Evolutionary conservation across 768 basidiomycete genomes (phyloP).

Genomic region (Kwoniella sp.): DNA sequence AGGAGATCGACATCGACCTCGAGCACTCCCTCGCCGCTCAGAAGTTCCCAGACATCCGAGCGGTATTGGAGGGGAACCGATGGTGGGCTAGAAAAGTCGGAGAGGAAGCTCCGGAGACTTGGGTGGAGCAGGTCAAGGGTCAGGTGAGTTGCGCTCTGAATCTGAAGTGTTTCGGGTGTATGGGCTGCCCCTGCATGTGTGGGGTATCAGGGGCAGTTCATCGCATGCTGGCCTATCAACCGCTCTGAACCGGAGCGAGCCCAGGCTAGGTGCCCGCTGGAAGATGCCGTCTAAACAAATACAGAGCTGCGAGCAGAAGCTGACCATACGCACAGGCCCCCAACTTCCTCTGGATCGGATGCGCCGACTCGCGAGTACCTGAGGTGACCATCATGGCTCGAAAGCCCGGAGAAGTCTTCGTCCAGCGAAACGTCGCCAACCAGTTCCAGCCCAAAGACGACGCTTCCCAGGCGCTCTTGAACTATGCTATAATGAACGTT

Average conservation of each 20-base stretch:
- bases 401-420: slow-evolving; percentile 75
- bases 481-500: slow-evolving; percentile 71
- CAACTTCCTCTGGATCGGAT: slow-evolving; percentile 55
- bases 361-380: slow-evolving; percentile 79
- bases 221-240: too few relatives aligned
- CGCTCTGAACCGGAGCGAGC: too few relatives aligned
- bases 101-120: slow-evolving; percentile 66
- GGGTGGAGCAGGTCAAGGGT: slow-evolving; percentile 64
- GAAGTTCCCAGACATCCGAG: slow-evolving; percentile 51
- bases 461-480: slow-evolving; percentile 70
- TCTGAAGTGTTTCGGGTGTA: not conserved
- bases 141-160: slow-evolving; percentile 62
- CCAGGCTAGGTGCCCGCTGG: too few relatives aligned
- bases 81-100: slow-evolving; percentile 71
- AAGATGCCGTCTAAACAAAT: too few relatives aligned
- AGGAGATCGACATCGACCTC: slow-evolving; percentile 26
- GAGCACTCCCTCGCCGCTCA: slow-evolving; percentile 26
- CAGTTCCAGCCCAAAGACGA: slow-evolving; percentile 75
- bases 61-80: slow-evolving; percentile 63
- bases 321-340: slow-evolving; percentile 34
- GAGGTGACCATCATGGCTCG: slow-evolving; percentile 64
- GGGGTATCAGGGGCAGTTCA: too few relatives aligned
- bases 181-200: too few relatives aligned
- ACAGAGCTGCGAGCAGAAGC: not conserved
- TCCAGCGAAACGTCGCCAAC: slow-evolving; percentile 83